phyloP scores from a whole-genome alignment of 352 stramenopile species.

The Pythium apleroticum region DNA sequence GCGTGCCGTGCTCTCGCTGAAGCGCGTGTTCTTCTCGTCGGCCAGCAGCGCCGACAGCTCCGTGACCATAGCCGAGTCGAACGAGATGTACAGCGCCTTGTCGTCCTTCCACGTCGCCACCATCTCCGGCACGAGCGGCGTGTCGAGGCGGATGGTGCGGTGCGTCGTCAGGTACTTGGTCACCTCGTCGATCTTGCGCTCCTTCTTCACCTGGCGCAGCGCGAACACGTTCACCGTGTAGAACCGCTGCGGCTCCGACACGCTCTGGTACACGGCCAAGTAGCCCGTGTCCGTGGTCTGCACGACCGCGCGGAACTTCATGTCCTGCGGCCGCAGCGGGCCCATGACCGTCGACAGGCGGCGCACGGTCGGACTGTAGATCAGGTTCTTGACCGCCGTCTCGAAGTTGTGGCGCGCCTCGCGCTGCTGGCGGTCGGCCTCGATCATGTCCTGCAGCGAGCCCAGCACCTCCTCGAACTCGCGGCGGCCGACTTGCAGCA shows the following conservation, averaged over 20 bases:
- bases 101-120: constrained; percentile 78
- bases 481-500: constrained; percentile 90
- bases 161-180: constrained; percentile 66
- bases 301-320: constrained; percentile 69
- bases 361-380: constrained; percentile 55
- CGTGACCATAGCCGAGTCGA: constrained; percentile 67
- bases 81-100: constrained; percentile 76
- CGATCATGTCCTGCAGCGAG: constrained; percentile 91
- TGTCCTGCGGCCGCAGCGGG: constrained; percentile 52
- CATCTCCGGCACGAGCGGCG: constrained; percentile 71
- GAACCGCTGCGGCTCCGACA: constrained; percentile 58
- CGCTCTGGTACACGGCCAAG: constrained; percentile 69
- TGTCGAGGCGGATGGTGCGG: constrained; percentile 67
- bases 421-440: constrained; percentile 72
- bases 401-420: constrained; percentile 84
- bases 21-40: constrained; percentile 54
- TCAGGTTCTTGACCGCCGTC: constrained; percentile 81
- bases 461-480: constrained; percentile 96
- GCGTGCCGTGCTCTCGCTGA: constrained; percentile 57
- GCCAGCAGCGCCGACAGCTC: constrained; percentile 60
- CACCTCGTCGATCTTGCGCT: constrained; percentile 72
- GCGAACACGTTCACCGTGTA: constrained; percentile 83
- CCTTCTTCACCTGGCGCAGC: constrained; percentile 62
- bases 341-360: constrained; percentile 52
- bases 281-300: constrained; percentile 79